phyloP scores from a whole-genome alignment of 75 land plant species.

The Selaginella tamariscina region DNA sequence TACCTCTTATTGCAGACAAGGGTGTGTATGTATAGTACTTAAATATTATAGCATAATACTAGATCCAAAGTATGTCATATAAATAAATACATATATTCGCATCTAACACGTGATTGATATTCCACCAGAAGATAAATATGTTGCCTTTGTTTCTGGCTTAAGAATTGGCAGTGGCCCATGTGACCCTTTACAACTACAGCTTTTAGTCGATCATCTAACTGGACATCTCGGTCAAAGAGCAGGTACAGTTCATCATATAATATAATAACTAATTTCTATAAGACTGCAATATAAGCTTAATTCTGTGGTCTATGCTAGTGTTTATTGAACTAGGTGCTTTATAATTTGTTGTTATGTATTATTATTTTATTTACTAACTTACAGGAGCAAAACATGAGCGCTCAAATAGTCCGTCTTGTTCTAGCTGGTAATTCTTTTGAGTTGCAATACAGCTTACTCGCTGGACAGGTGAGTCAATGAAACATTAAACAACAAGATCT shows the following conservation, averaged over 20 bases:
- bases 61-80: too few species aligned
- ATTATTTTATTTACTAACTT: conserved; percentile 3
- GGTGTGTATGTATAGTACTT: not conserved
- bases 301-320: not conserved
- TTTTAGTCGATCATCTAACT: conserved; percentile 82
- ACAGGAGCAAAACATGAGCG: conserved; percentile 78
- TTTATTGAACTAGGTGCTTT: too few species aligned
- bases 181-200: conserved; percentile 87
- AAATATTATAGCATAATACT: too few species aligned
- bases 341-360: not conserved
- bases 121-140: conserved; percentile 60
- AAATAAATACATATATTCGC: not conserved
- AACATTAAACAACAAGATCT: too few species aligned
- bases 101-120: too few species aligned
- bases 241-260: conserved; percentile 30
- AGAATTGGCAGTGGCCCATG: conserved; percentile 48
- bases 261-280: not conserved
- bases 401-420: conserved; percentile 76
- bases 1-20: conserved; percentile 16
- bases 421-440: conserved; percentile 89
- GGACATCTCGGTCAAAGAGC: conserved; percentile 88
- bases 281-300: not conserved
- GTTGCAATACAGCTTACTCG: conserved; percentile 39
- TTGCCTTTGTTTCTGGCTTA: conserved; percentile 73
- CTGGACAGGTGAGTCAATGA: conserved; percentile 54